Evolutionary conservation across 345 rosid genomes (phyloP), one percentile per base, ranked within the genome.

Genomic region (Passiflora organensis): DNA sequence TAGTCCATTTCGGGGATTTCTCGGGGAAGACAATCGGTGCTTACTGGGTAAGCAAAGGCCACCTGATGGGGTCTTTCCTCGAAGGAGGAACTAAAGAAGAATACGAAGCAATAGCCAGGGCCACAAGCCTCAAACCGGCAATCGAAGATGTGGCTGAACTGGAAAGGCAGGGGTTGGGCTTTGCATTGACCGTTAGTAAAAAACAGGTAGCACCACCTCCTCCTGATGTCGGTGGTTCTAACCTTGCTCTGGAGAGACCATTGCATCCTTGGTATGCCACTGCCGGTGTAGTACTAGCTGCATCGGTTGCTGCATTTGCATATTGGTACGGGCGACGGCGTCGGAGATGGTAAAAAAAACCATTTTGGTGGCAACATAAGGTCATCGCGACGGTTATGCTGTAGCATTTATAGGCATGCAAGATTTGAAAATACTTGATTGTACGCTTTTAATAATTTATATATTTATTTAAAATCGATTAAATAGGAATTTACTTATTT

Each of bases 31-130:
- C 82, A 3, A 73, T 93, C 47, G 99, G 97, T 19, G 99, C 94
- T 0, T 93, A 89, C 58, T 89, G 99, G 99, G 64, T 89, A 28
- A 86, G 59, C 69, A 82, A 82, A 51, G 95, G 95, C 44, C 84
- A 71, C 37, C 86, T 93, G 2, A 85, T 81, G 20, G 99, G 99
- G 9, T 80, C 96, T 10, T 93, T 93, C 78, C 86, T 93, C 4
- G 99, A 89, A 75, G 99, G 97, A 55, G 97, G 99, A 45, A 78
- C 77, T 15, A 85, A 86, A 73, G 91, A 89, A 75, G 99, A 93
- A 45, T 89, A 86, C 10, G 95, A 89, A 67, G 91, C 85, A 1
- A 68, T 86, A 64, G 89, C 97, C 6, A 77, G 68, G 58, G 82
- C 86, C n/a, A 83, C 99, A 1, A 62, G 70, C 68, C 56, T 82